Base-by-base conservation (phyloP, 179 eudicot species). In the Kewa caespitosa region DNA sequence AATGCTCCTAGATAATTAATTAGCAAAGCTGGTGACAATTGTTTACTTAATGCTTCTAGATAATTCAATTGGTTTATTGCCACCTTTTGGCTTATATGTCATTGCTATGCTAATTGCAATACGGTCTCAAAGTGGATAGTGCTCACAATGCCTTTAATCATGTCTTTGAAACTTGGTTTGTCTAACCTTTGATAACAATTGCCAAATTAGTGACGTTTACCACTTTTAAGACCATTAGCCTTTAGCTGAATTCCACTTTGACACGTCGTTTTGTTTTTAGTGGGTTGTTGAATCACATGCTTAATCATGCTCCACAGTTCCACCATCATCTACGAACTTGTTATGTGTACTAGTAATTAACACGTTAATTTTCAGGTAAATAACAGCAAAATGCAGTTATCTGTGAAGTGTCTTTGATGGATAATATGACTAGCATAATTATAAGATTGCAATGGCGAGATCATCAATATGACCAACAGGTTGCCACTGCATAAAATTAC, bases 131-230 rank as follows among this genome's bases (percentile, higher is more conserved):
- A 22, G 20, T 64, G 25, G 13, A 71, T 22, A 38, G 18, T 60
- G 63, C 42, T 72, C 64, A 77, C 80, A 77, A 30, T 63, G 54
- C 32, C 23, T 23, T 32, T 39, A 70, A 54, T 70, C 52, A 46
- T 67, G 28, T 59, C 39, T 31, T 76, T 42, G 38, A 46, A 69
- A 33, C 43, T 72, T 48, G 39, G 31, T 39, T 73, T 78, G 74
- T 69, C 32, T 70, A 25, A 14, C 60, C 18, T n/a, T 25, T 33
- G 55, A 42, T 31, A 36, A 27, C 25, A 39, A 34, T 18, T 17
- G 41, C 23, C 39, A 42, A 15, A 20, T 54, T 64, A 4, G 38
- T 33, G 61, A 66, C 13, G 54, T 54, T 66, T n/a, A 1, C 23
- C 73, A 63, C 6, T 78, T n/a, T 15, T 8, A 61, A 48, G 50